Conservation (phyloP, 148 eudicot genomes). For the Vaccinium darrowii region DNA sequence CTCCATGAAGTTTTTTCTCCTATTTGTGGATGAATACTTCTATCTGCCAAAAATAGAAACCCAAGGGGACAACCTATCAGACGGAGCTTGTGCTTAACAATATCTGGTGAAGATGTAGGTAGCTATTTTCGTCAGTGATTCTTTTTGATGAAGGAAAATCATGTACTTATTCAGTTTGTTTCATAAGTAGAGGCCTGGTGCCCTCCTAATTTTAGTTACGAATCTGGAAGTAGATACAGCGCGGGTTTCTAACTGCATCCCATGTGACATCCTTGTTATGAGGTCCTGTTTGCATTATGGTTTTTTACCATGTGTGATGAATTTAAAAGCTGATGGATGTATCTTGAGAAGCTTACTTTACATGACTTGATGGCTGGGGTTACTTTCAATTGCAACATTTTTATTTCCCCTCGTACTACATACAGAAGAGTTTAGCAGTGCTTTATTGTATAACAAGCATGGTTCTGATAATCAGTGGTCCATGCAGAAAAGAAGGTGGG, state of each 20-base stretch:
- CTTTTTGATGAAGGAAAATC: neutral
- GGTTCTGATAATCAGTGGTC: slow-evolving; percentile 9
- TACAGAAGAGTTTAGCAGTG: neutral
- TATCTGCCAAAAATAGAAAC: neutral
- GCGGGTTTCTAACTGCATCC: neutral
- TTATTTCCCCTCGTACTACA: neutral
- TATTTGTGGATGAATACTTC: neutral
- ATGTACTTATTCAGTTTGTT: neutral
- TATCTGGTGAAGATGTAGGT: neutral
- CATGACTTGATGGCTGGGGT: neutral
- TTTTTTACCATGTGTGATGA: neutral
- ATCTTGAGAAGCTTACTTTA: neutral
- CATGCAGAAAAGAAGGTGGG: slow-evolving; percentile 84
- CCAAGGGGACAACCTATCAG: neutral
- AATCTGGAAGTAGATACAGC: neutral
- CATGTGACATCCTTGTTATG: neutral
- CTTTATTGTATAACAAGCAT: slow-evolving; percentile 1
- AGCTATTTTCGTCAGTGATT: neutral
- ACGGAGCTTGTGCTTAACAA: neutral
- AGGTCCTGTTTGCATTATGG: neutral
- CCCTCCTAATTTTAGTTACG: neutral
- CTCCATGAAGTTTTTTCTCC: neutral
- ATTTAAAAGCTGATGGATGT: neutral
- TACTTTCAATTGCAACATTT: neutral
- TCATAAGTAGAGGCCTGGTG: neutral